Percentiles rank a stretch among this genome's conserved stretches.
phyloP scores from a whole-genome alignment of 352 stramenopile species.

The Phytophthora aleatoria region DNA sequence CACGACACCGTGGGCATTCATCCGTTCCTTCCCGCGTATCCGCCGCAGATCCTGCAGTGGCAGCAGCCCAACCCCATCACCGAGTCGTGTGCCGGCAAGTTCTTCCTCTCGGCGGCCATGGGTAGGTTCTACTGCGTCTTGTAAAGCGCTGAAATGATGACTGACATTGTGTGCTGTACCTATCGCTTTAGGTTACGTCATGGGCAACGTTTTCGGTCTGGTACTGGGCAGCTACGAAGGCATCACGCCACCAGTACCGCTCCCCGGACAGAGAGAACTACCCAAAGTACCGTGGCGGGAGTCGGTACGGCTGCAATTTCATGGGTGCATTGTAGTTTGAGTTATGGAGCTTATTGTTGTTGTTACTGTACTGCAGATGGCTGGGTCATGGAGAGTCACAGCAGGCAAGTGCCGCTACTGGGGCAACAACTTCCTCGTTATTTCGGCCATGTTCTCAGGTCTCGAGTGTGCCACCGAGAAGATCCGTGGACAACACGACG shows the following conservation, averaged over 20 bases:
- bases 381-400: slow-evolving; percentile 69
- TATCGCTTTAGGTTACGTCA: slow-evolving; percentile 64
- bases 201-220: slow-evolving; percentile 81
- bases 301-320: slow-evolving; percentile 43
- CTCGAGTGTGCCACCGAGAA: slow-evolving; percentile 95
- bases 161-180: slow-evolving; percentile 2
- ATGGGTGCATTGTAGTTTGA: background rate
- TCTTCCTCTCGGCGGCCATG: slow-evolving; percentile 79
- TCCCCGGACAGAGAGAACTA: slow-evolving; percentile 80
- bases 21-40: slow-evolving; percentile 77
- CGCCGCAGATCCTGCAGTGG: slow-evolving; percentile 61
- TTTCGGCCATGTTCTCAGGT: slow-evolving; percentile 94
- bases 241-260: slow-evolving; percentile 79
- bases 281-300: slow-evolving; percentile 82
- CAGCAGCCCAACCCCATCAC: slow-evolving; percentile 76
- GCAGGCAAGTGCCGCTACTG: slow-evolving; percentile 82
- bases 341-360: background rate
- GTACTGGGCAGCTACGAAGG: slow-evolving; percentile 87
- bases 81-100: slow-evolving; percentile 84
- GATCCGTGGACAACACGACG: slow-evolving; percentile 93
- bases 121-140: slow-evolving; percentile 41
- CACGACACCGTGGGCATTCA: slow-evolving; percentile 61
- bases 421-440: slow-evolving; percentile 89
- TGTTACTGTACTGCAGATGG: slow-evolving; percentile 42
- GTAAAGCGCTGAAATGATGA: background rate